Evolutionary conservation across 2,329 filamentous ascomycete species (phyloP), one percentile per base, ranked within the genome.

Genomic region (Arachnomyces sp.): DNA sequence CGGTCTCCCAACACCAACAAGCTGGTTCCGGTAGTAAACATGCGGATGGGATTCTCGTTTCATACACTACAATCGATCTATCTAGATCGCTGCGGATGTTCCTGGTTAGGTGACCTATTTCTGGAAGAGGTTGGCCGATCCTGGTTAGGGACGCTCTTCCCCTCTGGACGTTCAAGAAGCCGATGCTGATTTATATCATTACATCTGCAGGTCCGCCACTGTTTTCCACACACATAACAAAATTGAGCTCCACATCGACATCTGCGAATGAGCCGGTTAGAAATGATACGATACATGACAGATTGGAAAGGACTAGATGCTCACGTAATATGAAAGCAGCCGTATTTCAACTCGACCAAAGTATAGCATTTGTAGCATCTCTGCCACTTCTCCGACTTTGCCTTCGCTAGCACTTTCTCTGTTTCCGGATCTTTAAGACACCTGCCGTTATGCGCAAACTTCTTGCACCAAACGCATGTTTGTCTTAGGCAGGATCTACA

Each of bases 341-440:
- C 61, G 4, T 38, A 39, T 5, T 38, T 40, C 12, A 63, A 43
- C 41, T 62, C 59, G 12, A 63, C 47, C 11, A 62, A 73, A 30
- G 75, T 71, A 47, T 74, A 77, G 64, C 88, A 94, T 46, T 72
- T 79, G 56, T 80, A 81, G 59, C 86, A 95, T 34, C 78, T 72
- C 59, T 86, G 81, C 81, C 82, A 89, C 16, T 83, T 82, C 38
- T 80, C 70, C 17, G 79, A 69, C 49, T 79, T 77, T 5, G 80
- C 81, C 43, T 82, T 70, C 37, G 77, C 73, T 3, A 86, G 65
- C n/a, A 59, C 36, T 12, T 52, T 51, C 32, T 57, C 46, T n/a
- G 50, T 34, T 13, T 39, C 46, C 16, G 46, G 30, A 28, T 56
- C 51, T 2, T 54, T 37, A 2, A 49, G 51, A 35, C 57, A 63